Percentiles rank a stretch among this genome's conserved stretches.
phyloP scores from a whole-genome alignment of 257 asterid species.

The Solanum dulcamara region DNA sequence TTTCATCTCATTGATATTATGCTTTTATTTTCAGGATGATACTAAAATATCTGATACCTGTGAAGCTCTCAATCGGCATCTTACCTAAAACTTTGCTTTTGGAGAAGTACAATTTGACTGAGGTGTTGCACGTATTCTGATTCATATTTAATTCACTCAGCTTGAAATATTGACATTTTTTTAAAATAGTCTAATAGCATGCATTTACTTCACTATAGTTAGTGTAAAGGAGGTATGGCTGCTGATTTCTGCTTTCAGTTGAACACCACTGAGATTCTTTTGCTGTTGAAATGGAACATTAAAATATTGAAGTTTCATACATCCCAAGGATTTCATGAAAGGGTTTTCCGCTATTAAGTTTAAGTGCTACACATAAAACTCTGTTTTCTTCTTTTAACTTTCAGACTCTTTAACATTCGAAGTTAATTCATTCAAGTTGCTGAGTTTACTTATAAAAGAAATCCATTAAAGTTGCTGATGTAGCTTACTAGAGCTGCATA shows the following conservation, averaged over 20 bases:
- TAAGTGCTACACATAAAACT: background rate
- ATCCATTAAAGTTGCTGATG: background rate
- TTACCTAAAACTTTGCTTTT: slow-evolving; percentile 51
- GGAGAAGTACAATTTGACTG: slow-evolving; percentile 62
- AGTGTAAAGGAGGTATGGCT: background rate
- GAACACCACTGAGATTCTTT: background rate
- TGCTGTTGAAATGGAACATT: background rate
- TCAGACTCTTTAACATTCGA: background rate
- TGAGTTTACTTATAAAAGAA: background rate
- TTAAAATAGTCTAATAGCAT: background rate
- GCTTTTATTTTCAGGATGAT: slow-evolving; percentile 54
- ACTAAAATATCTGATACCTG: slow-evolving; percentile 82
- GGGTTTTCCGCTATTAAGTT: background rate
- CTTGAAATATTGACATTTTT: background rate
- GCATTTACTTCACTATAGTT: background rate
- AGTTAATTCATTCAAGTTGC: background rate
- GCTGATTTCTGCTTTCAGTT: background rate
- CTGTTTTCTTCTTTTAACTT: background rate
- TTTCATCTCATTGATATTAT: background rate
- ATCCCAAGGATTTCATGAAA: background rate
- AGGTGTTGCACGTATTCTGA: slow-evolving; percentile 39
- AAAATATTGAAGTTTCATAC: background rate
- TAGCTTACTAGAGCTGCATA: background rate
- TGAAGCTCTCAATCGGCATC: slow-evolving; percentile 86
- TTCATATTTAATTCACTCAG: background rate